Conservation (phyloP, 2,329 filamentous ascomycete genomes). For the Pyricularia pennisetigena region DNA sequence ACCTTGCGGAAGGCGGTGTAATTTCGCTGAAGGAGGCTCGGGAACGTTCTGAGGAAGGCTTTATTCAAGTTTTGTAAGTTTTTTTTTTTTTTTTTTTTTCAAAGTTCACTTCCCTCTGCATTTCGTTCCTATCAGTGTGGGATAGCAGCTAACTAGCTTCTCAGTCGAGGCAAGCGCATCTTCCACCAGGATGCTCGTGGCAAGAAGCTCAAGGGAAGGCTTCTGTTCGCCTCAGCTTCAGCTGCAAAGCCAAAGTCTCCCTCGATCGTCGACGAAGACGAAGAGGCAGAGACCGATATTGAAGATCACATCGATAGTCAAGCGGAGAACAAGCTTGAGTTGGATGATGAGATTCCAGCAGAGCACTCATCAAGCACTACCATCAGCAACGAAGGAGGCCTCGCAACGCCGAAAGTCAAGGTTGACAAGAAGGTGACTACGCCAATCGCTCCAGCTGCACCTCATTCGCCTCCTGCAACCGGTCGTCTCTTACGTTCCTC, state of each 20-base stretch:
- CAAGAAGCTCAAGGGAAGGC: conserved; percentile 60
- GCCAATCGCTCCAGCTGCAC: conserved; percentile 44
- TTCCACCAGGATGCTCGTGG: conserved; percentile 38
- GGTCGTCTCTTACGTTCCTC: conserved; percentile 47
- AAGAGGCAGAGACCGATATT: conserved; percentile 50
- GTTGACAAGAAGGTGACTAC: conserved; percentile 27
- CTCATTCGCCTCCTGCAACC: conserved; percentile 53
- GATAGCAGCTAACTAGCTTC: conserved; percentile 15
- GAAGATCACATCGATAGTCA: conserved; percentile 32
- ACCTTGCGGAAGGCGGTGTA: not conserved
- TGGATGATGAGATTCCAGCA: conserved; percentile 4
- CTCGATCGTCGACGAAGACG: conserved; percentile 35
- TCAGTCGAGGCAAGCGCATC: conserved; percentile 68
- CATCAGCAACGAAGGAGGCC: conserved; percentile 9
- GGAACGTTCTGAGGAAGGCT: conserved; percentile 46
- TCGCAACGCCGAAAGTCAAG: conserved; percentile 24
- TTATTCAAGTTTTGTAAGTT: conserved; percentile 71
- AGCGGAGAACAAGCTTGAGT: not conserved
- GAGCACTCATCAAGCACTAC: conserved; percentile 7
- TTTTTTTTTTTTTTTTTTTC: not conserved
- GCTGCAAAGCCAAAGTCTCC: conserved; percentile 30
- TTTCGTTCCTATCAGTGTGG: not conserved
- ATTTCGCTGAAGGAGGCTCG: not conserved
- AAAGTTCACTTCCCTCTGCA: conserved; percentile 6
- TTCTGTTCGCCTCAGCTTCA: conserved; percentile 52